A percentile compares a stretch with the other conserved stretches of the same genome.
phyloP scores from a whole-genome alignment of 148 eudicot genomes.

The Euryodendron excelsum region DNA sequence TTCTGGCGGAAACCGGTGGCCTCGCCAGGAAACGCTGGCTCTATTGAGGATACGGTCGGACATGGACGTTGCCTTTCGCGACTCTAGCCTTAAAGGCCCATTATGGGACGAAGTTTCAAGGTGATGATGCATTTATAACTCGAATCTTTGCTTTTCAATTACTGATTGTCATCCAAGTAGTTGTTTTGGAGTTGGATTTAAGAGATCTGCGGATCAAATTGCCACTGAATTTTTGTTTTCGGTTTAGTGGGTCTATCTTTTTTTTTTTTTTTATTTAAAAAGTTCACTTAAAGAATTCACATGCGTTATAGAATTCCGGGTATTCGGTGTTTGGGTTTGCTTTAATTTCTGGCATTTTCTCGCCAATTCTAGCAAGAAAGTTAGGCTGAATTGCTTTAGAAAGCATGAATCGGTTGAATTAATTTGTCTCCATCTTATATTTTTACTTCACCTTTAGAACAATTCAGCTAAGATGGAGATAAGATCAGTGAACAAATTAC shows the following conservation, averaged over 20 bases:
- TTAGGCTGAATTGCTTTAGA: neutral
- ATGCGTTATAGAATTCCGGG: constrained; percentile 9
- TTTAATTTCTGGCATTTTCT: constrained; percentile 24
- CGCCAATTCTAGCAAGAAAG: constrained; percentile 30
- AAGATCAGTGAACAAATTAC: too few species aligned
- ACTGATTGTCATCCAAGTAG: neutral
- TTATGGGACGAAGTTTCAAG: constrained; percentile 96
- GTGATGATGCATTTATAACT: constrained; percentile 28
- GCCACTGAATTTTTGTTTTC: neutral
- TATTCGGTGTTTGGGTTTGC: constrained; percentile 2
- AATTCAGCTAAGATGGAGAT: too few species aligned
- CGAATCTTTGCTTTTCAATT: neutral
- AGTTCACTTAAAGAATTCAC: constrained; percentile 15
- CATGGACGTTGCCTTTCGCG: constrained; percentile 88
- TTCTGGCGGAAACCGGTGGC: constrained; percentile 91
- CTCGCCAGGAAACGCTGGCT: constrained; percentile 82
- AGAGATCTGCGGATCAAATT: constrained; percentile 16
- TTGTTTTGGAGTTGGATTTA: neutral
- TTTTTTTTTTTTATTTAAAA: constrained; percentile 8
- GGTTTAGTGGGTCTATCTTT: neutral
- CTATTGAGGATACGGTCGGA: constrained; percentile 76
- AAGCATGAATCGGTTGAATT: too few species aligned
- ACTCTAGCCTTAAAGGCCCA: constrained; percentile 92
- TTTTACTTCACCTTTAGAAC: too few species aligned
- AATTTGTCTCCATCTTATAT: too few species aligned